Evolutionary conservation across 2,329 filamentous ascomycete genomes (phyloP), one percentile per base, ranked within the genome.

Genomic region (Monosporascus sp.): DNA sequence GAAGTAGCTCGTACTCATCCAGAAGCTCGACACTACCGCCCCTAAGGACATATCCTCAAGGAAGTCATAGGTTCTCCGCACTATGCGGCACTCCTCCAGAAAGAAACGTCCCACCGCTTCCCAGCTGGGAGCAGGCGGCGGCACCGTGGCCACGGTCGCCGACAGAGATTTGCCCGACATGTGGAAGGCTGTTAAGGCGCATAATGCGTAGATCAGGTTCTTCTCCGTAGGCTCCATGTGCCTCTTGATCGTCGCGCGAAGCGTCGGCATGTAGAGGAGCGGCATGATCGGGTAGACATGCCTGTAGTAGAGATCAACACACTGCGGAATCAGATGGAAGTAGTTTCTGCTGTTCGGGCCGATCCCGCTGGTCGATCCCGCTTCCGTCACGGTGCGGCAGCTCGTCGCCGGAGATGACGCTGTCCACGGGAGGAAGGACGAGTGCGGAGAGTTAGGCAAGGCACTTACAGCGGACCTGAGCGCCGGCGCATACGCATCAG

Each of bases 201-300:
- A 84, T 51, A 85, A 79, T 5, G 83, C 77, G 55, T 84, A 83
- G 34, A 80, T 67, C 16, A 75, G 69, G 57, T 74, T 76, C 59
- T 71, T 72, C 48, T 76, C 73, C 14, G 67, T 67, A 47, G 64
- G 66, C 27, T 68, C 62, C 55, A 74, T 65, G 17, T 66, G 64
- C 11, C 70, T 74, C 69, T 57, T 70, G 63, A 69, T 79, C 64
- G 81, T 80, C 59, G 72, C 73, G 46, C 77, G 72, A 46, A 83
- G 72, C 8, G 73, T 73, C 45, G 83, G 79, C 63, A 82, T 81
- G 51, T 84, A 79, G 7, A 86, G 67, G 4, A 86, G 75, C 1
- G 83, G 83, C 73, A 84, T 82, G 50, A 82, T 82, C n/a, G 82
- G 81, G 59, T 86, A 86, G 51, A 86, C 76, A 64, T 84, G 76